A percentile compares a stretch with the other conserved stretches of the same genome.
Evolutionary conservation across 495 filamentous ascomycete genomes (phyloP).

Genomic region (Penicillium paxilli): DNA sequence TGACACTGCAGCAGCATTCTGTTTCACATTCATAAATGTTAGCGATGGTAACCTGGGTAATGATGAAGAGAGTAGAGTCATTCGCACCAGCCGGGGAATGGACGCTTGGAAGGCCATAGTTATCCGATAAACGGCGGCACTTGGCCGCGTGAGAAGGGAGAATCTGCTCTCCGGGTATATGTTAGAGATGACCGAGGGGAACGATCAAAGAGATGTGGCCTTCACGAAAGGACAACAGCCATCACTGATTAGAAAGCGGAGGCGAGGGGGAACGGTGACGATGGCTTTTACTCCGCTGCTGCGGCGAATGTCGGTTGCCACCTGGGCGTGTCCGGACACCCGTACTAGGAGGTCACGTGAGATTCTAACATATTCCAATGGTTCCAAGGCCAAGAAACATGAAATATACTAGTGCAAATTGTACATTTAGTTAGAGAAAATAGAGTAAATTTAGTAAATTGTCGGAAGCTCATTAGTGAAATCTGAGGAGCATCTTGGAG

Average conservation of each 20-base stretch:
- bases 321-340: constrained; percentile 16
- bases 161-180: constrained; percentile 18
- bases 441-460: too few relatives aligned
- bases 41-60: constrained; percentile 8
- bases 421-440: too few relatives aligned
- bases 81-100: constrained; percentile 40
- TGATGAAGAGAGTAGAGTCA: background rate
- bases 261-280: constrained; percentile 18
- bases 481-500: too few relatives aligned
- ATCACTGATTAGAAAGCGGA: constrained; percentile 26
- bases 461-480: too few relatives aligned
- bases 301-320: constrained; percentile 43
- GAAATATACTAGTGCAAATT: too few relatives aligned
- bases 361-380: too few relatives aligned
- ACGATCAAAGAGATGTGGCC: constrained; percentile 10
- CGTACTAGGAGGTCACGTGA: constrained; percentile 34
- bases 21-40: constrained; percentile 1
- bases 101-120: constrained; percentile 52
- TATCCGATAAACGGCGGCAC: constrained; percentile 41
- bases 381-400: too few relatives aligned
- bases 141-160: constrained; percentile 34
- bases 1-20: constrained; percentile 41
- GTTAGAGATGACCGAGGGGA: constrained; percentile 1
- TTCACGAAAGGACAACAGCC: constrained; percentile 21
- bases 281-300: constrained; percentile 25